Conservation (phyloP, 345 rosid species). For the Citrus sp. region DNA sequence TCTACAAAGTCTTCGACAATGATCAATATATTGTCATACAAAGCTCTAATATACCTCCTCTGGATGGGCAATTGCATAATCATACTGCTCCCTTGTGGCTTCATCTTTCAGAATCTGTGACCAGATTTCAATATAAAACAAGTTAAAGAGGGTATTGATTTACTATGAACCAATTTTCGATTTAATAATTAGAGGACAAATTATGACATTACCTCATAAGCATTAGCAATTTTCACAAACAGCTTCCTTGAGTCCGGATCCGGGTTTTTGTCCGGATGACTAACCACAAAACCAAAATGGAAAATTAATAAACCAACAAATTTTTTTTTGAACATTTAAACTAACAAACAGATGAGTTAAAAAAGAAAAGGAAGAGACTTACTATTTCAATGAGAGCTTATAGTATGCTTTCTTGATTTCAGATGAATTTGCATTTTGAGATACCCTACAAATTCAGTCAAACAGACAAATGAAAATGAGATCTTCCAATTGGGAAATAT, state of each 20-base stretch:
- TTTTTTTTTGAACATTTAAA: neutral
- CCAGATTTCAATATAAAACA: neutral
- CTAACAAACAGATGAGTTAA: constrained; percentile 8
- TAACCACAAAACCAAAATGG: constrained; percentile 21
- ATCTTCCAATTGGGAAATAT: neutral
- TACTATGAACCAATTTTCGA: neutral
- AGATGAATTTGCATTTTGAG: constrained; percentile 82
- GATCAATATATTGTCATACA: neutral
- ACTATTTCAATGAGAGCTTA: constrained; percentile 88
- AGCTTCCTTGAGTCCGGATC: constrained; percentile 91
- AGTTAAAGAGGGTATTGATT: neutral
- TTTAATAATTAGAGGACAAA: too few relatives aligned
- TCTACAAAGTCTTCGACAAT: neutral
- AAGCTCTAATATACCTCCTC: constrained; percentile 60
- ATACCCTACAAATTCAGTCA: constrained; percentile 47
- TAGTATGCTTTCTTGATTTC: constrained; percentile 96
- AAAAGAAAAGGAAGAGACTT: constrained; percentile 23
- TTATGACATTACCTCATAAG: constrained; percentile 69
- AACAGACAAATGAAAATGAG: neutral
- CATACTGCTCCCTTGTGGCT: constrained; percentile 87
- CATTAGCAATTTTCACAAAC: constrained; percentile 92
- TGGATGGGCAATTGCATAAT: constrained; percentile 93
- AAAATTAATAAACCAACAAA: neutral
- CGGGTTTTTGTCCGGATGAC: constrained; percentile 97
- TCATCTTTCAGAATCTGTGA: constrained; percentile 94